Percentiles rank a stretch among this genome's conserved stretches.
Conservation (phyloP, 345 rosid species). For the Arabidopsis arenosa region DNA sequence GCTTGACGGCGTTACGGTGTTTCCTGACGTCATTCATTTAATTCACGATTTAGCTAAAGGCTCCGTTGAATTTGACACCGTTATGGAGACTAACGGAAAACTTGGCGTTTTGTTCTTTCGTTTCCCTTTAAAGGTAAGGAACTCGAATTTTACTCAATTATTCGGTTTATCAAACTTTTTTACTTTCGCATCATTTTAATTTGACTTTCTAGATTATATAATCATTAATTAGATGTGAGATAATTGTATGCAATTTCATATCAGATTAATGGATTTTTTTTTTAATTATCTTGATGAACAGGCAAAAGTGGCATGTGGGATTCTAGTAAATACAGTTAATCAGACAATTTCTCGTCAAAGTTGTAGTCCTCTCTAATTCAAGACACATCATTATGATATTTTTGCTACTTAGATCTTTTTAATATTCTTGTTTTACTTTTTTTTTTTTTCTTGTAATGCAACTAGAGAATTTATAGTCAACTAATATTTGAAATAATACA, state of each 20-base stretch:
- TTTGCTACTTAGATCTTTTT: not conserved
- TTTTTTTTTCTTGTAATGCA: not conserved
- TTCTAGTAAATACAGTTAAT: conserved; percentile 38
- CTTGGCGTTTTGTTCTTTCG: conserved; percentile 62
- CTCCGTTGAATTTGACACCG: conserved; percentile 58
- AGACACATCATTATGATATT: not conserved
- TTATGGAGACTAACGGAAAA: conserved; percentile 60
- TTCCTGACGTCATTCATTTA: conserved; percentile 61
- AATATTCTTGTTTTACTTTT: not conserved
- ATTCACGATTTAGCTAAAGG: conserved; percentile 62
- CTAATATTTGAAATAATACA: not conserved
- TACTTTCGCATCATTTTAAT: conserved; percentile 22
- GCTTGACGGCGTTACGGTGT: conserved; percentile 59
- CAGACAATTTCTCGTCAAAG: conserved; percentile 49
- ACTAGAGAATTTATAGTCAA: not conserved
- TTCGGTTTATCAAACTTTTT: not conserved
- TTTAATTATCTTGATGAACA: not conserved
- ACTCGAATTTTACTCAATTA: conserved; percentile 33
- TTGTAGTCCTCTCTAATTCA: conserved; percentile 41
- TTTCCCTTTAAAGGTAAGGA: conserved; percentile 71
- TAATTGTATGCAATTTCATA: not conserved
- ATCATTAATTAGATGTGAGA: not conserved
- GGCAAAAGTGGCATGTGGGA: conserved; percentile 48
- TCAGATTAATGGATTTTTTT: not conserved
- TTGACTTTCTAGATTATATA: not conserved